These are phyloP conservation scores for Clitopilus passeckerianus DNA, from an alignment of 768 basidiomycete species.

Conservation along the genomic window DNA sequence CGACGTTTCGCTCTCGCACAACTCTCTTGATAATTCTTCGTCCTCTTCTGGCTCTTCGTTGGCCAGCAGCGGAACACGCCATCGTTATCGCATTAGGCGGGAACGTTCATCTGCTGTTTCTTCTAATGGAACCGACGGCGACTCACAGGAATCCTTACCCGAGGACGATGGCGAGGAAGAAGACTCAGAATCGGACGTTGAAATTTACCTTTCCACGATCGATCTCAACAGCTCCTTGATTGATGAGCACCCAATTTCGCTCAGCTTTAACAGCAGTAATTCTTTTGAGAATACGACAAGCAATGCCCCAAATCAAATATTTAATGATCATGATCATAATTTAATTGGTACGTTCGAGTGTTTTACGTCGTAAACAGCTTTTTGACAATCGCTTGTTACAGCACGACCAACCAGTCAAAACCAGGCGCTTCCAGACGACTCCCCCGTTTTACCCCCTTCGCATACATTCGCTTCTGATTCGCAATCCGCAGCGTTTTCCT, in stretches of 20 bases:
- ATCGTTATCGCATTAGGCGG: background rate
- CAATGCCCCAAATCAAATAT: background rate
- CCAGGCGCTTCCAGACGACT: constrained; percentile 2
- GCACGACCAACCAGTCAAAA: background rate
- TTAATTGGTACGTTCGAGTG: background rate
- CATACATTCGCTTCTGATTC: background rate
- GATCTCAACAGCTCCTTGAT: constrained; percentile 22
- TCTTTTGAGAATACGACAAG: background rate
- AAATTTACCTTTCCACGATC: constrained; percentile 29
- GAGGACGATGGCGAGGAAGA: constrained; percentile 8
- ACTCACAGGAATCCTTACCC: background rate
- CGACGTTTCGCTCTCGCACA: background rate
- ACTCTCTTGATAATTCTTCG: background rate
- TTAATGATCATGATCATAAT: background rate
- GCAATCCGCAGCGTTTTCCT: background rate
- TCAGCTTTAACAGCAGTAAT: background rate
- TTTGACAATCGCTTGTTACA: background rate
- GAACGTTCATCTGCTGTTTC: background rate
- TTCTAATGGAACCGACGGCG: background rate
- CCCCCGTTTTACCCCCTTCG: constrained; percentile 3
- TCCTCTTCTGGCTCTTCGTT: background rate
- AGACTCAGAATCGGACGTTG: constrained; percentile 19
- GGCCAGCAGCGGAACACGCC: background rate
- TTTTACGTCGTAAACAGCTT: background rate
- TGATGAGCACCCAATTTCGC: background rate